These are phyloP conservation scores for Rhododendron kiyosumense DNA, from an alignment of 148 eudicot species.

Conservation along the genomic window DNA sequence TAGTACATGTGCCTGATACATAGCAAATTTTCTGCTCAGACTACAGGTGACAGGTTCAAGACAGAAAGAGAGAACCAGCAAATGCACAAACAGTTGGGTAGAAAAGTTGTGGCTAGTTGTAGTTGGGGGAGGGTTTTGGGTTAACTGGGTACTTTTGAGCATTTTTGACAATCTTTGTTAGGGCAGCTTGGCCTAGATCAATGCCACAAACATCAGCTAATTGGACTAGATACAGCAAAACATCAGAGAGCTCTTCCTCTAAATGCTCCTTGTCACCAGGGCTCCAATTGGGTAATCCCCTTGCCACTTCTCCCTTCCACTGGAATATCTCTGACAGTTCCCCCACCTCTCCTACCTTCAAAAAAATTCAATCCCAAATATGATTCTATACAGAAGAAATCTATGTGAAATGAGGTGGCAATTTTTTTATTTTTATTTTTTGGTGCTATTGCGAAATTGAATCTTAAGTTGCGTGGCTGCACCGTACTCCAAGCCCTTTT, in stretches of 20 bases:
- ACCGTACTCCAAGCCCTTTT: not conserved
- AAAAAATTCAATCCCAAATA: not conserved
- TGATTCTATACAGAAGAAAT: not conserved
- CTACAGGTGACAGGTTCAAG: not conserved
- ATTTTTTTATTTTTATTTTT: not conserved
- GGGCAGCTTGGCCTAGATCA: slow-evolving; percentile 66
- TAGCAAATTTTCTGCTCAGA: not conserved
- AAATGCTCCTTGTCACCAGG: slow-evolving; percentile 45
- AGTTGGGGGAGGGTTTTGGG: not conserved
- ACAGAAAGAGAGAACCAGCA: not conserved
- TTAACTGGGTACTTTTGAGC: slow-evolving; percentile 44
- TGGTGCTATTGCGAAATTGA: not conserved
- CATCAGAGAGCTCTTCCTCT: slow-evolving; percentile 69
- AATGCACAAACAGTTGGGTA: not conserved
- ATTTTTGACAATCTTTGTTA: slow-evolving; percentile 50
- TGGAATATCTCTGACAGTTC: slow-evolving; percentile 77
- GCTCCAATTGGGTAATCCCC: slow-evolving; percentile 64
- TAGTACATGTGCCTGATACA: not conserved
- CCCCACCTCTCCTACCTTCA: slow-evolving; percentile 74
- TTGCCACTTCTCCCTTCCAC: slow-evolving; percentile 76
- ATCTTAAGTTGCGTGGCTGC: not conserved
- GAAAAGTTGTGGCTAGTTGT: not conserved
- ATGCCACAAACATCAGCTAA: slow-evolving; percentile 66
- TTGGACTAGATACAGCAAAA: slow-evolving; percentile 53
- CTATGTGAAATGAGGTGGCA: not conserved